These are phyloP conservation scores for Nothophaeocryptopus gaeumannii DNA, from an alignment of 2,329 filamentous ascomycete genomes.

Conservation along the genomic window DNA sequence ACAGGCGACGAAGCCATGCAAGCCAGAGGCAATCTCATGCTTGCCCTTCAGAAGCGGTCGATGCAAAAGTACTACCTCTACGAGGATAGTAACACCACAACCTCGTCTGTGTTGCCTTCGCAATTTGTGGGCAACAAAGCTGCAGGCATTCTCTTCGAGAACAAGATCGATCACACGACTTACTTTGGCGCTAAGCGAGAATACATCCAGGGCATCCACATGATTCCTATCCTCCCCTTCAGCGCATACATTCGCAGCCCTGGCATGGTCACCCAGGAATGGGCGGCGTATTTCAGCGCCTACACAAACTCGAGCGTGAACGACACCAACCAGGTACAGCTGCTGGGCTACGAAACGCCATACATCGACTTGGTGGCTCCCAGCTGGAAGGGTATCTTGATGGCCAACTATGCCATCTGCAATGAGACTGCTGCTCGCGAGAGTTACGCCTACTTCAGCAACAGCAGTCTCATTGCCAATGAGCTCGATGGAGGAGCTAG, in stretches of 20 bases:
- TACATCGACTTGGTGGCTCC: constrained; percentile 60
- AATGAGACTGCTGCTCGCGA: constrained; percentile 59
- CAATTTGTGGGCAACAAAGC: constrained; percentile 79
- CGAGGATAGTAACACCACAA: constrained; percentile 58
- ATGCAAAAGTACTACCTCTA: constrained; percentile 83
- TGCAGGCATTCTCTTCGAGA: constrained; percentile 71
- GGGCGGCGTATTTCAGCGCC: constrained; percentile 72
- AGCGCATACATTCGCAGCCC: constrained; percentile 64
- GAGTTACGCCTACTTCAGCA: constrained; percentile 69
- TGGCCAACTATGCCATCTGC: constrained; percentile 75
- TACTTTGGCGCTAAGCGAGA: constrained; percentile 65
- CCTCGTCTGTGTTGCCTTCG: constrained; percentile 57
- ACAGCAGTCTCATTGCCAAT: constrained; percentile 59
- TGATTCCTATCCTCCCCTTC: constrained; percentile 71
- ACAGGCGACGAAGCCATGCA: constrained; percentile 76
- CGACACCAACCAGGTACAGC: neutral
- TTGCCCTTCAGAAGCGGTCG: constrained; percentile 71
- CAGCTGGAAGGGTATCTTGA: constrained; percentile 84
- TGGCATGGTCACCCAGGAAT: constrained; percentile 77
- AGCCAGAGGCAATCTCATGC: constrained; percentile 75
- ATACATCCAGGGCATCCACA: constrained; percentile 66
- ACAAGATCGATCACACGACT: constrained; percentile 90
- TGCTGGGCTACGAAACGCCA: constrained; percentile 4
- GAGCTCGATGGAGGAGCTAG: constrained; percentile 81
- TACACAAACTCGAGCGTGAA: constrained; percentile 44